Evolutionary conservation across 2,329 filamentous ascomycete genomes (phyloP).

Genomic region (Aspergillus sp.): DNA sequence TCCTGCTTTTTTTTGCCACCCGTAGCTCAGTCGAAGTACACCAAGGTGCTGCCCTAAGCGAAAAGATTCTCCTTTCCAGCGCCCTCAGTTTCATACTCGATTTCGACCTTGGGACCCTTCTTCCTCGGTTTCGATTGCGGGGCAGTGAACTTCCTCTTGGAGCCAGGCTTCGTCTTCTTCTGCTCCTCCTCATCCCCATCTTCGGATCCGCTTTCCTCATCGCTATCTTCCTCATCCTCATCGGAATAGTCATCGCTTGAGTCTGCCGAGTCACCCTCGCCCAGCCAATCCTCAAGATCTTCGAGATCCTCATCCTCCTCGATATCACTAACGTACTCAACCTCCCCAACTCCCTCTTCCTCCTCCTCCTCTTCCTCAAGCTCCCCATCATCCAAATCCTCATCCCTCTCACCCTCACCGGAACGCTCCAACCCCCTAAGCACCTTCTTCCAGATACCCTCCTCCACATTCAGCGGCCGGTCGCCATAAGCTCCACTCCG

Average conservation of each 20-base stretch:
- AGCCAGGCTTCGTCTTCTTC: conserved; percentile 44
- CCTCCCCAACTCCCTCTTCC: conserved; percentile 69
- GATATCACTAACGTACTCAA: conserved; percentile 92
- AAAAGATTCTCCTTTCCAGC: conserved; percentile 53
- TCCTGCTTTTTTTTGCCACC: conserved; percentile 15
- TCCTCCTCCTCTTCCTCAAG: conserved; percentile 73
- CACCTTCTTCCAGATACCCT: conserved; percentile 96
- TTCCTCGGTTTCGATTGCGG: conserved; percentile 57
- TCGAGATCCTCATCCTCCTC: conserved; percentile 82
- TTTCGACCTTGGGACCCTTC: conserved; percentile 67
- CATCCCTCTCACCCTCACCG: conserved; percentile 77
- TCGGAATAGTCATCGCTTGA: conserved; percentile 48
- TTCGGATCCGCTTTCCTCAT: conserved; percentile 53
- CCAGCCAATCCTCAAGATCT: conserved; percentile 96
- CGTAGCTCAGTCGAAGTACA: not conserved
- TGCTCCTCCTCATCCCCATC: conserved; percentile 49
- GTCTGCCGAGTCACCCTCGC: conserved; percentile 60
- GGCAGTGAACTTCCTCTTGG: conserved; percentile 58
- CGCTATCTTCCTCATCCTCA: conserved; percentile 56
- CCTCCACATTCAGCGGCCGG: conserved; percentile 90
- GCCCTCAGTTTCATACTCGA: conserved; percentile 74
- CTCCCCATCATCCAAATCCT: conserved; percentile 84
- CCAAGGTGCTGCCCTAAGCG: conserved; percentile 26
- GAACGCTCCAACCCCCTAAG: conserved; percentile 84
- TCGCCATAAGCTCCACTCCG: conserved; percentile 93